Percentiles rank a stretch among this genome's conserved stretches.
Evolutionary conservation across 352 stramenopile species (phyloP).

Genomic region (Phytophthora aleatoria): DNA sequence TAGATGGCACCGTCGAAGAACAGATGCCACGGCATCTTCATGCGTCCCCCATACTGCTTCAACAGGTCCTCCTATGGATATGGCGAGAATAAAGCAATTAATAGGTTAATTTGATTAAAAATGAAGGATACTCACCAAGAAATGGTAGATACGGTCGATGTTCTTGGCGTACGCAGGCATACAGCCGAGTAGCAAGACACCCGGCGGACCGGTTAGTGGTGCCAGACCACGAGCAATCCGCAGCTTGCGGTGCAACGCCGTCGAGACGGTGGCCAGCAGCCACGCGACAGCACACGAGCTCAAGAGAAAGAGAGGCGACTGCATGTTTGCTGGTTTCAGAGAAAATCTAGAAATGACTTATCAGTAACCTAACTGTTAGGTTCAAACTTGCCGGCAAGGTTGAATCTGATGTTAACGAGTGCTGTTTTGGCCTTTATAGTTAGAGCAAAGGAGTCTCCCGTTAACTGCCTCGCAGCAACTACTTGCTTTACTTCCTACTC

Average conservation of each 20-base stretch:
- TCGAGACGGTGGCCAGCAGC: slow-evolving; percentile 16
- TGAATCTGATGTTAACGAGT: background rate
- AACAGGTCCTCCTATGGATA: slow-evolving; percentile 41
- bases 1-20: slow-evolving; percentile 69
- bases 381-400: no score
- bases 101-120: background rate
- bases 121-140: slow-evolving; percentile 34
- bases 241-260: slow-evolving; percentile 52
- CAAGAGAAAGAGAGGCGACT: slow-evolving; percentile 2
- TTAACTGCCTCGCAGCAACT: background rate
- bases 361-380: no score
- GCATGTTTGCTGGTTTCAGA: background rate
- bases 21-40: slow-evolving; percentile 71
- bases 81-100: background rate
- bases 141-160: slow-evolving; percentile 60
- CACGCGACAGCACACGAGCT: slow-evolving; percentile 1
- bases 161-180: slow-evolving; percentile 58
- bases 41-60: slow-evolving; percentile 48
- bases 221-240: slow-evolving; percentile 52
- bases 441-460: no score
- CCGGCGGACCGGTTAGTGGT: slow-evolving; percentile 44
- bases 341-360: slow-evolving; percentile 6
- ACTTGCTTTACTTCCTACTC: slow-evolving; percentile 33
- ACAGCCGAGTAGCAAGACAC: slow-evolving; percentile 56
- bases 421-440: background rate